These are phyloP conservation scores for Graphilbum sp. DNA, from an alignment of 2,329 filamentous ascomycete species.

Conservation along the genomic window DNA sequence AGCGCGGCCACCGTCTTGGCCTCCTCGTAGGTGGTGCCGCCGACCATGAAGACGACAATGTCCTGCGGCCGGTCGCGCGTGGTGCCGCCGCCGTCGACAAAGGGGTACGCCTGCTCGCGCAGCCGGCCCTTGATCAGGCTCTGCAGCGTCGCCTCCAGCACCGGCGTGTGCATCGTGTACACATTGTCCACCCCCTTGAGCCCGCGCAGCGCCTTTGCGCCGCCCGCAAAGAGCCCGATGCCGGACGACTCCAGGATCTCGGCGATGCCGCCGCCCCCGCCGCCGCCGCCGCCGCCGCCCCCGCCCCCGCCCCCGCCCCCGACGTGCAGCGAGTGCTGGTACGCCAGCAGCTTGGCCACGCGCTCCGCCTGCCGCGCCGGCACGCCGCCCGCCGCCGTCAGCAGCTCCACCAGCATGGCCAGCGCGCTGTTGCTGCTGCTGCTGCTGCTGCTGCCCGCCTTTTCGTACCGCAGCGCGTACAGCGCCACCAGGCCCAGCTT, in stretches of 20 bases:
- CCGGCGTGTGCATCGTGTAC: conserved; percentile 90
- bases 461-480: conserved; percentile 88
- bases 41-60: conserved; percentile 85
- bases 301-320: conserved; percentile 59
- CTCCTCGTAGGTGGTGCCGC: conserved; percentile 90
- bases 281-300: conserved; percentile 51
- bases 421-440: conserved; percentile 69
- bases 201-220: conserved; percentile 72
- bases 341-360: conserved; percentile 66
- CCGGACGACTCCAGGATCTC: conserved; percentile 86
- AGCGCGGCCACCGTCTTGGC: conserved; percentile 91
- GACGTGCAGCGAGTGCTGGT: conserved; percentile 77
- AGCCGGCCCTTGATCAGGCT: conserved; percentile 85
- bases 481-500: conserved; percentile 83
- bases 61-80: conserved; percentile 95
- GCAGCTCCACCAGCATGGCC: conserved; percentile 70
- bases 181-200: conserved; percentile 97
- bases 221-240: conserved; percentile 75
- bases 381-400: conserved; percentile 70
- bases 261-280: conserved; percentile 61
- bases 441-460: conserved; percentile 69
- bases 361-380: conserved; percentile 59
- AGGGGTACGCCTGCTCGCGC: conserved; percentile 78
- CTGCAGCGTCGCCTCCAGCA: conserved; percentile 74
- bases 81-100: conserved; percentile 64